Evolutionary conservation across 306 rosid species (phyloP).

Genomic region (Citrullus mucosospermus): DNA sequence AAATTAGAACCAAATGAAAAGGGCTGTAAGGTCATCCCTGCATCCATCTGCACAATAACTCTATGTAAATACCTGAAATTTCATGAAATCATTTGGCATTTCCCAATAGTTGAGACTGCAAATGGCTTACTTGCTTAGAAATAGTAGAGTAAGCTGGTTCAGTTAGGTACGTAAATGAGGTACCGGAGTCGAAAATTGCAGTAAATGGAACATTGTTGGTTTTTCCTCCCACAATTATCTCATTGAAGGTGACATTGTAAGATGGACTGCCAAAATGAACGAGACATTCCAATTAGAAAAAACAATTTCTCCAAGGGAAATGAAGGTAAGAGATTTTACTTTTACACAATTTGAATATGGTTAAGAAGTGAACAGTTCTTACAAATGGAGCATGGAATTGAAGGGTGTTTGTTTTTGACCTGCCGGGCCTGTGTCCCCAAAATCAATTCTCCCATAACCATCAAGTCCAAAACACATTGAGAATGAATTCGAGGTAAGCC

Average conservation of each 20-base stretch:
- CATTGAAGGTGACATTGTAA: slow-evolving; percentile 61
- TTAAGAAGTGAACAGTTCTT: slow-evolving; percentile 22
- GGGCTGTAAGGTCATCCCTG: slow-evolving; percentile 20
- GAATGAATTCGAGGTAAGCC: slow-evolving; percentile 56
- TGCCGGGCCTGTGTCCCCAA: slow-evolving; percentile 61
- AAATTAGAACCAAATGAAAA: slow-evolving; percentile 9
- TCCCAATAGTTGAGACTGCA: neutral
- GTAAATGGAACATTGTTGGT: slow-evolving; percentile 30
- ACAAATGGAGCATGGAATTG: slow-evolving; percentile 27
- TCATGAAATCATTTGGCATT: neutral
- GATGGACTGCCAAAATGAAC: slow-evolving; percentile 37
- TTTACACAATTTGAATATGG: neutral
- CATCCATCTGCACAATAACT: slow-evolving; percentile 45
- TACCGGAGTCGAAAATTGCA: slow-evolving; percentile 81
- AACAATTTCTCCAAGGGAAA: slow-evolving; percentile 1
- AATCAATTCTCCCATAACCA: slow-evolving; percentile 58
- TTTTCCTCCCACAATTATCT: slow-evolving; percentile 35
- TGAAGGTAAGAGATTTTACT: neutral
- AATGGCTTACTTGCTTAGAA: slow-evolving; percentile 39
- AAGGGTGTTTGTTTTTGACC: slow-evolving; percentile 65
- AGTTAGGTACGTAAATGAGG: slow-evolving; percentile 67
- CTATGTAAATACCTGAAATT: neutral
- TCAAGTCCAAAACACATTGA: slow-evolving; percentile 81
- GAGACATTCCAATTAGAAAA: slow-evolving; percentile 13
- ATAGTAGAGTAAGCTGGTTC: slow-evolving; percentile 65